These are phyloP conservation scores for Penicillium pancosmium DNA, from an alignment of 495 filamentous ascomycete genomes.

Conservation along the genomic window DNA sequence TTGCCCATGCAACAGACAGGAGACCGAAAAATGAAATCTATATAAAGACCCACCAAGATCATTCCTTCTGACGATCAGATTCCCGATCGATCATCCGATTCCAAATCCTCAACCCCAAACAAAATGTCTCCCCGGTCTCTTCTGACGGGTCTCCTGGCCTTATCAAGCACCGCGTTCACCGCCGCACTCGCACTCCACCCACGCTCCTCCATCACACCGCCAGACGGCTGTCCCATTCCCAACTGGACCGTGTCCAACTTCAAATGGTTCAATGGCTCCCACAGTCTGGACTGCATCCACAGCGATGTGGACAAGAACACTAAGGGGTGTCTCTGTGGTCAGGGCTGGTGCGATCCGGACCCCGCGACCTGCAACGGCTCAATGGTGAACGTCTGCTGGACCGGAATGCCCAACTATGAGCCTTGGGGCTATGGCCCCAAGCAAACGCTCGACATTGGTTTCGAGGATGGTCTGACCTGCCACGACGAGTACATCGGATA, in stretches of 20 bases:
- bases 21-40: neutral
- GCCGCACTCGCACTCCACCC: neutral
- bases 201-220: constrained; percentile 31
- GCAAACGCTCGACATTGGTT: constrained; percentile 36
- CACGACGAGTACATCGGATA: constrained; percentile 41
- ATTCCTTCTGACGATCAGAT: neutral
- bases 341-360: constrained; percentile 30
- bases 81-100: constrained; percentile 1
- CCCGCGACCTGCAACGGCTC: constrained; percentile 36
- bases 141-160: constrained; percentile 15
- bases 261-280: constrained; percentile 39
- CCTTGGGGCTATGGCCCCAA: constrained; percentile 41
- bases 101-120: neutral
- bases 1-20: neutral
- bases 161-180: constrained; percentile 2
- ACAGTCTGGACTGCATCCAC: constrained; percentile 42
- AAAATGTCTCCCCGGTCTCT: neutral
- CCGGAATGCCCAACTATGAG: constrained; percentile 41
- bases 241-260: constrained; percentile 37
- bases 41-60: constrained; percentile 2
- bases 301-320: constrained; percentile 32
- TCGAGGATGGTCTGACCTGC: constrained; percentile 37
- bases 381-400: constrained; percentile 38
- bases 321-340: constrained; percentile 34
- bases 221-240: constrained; percentile 36